These are phyloP conservation scores for Daldinia sp. DNA, from an alignment of 2,329 filamentous ascomycete genomes.

Conservation along the genomic window DNA sequence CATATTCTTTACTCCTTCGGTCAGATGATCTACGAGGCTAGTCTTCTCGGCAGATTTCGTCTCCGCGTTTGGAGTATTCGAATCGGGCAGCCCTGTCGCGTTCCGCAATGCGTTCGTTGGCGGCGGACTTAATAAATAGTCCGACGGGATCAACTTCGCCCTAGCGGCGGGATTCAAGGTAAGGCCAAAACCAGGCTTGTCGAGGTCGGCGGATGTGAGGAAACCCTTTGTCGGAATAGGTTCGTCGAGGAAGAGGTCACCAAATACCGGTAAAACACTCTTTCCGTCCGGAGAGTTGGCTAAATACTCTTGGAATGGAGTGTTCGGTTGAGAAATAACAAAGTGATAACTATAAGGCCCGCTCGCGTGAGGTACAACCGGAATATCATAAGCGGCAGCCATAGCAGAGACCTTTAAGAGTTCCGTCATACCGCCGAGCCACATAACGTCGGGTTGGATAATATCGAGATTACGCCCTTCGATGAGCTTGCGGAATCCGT, in stretches of 20 bases:
- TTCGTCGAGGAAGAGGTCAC: constrained; percentile 90
- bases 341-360: constrained; percentile 97
- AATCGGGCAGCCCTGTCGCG: constrained; percentile 43
- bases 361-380: constrained; percentile 93
- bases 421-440: constrained; percentile 93
- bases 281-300: constrained; percentile 93
- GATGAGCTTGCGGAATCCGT: constrained; percentile 93
- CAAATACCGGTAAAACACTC: constrained; percentile 91
- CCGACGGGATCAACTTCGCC: constrained; percentile 79
- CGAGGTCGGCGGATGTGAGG: constrained; percentile 81
- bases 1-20: constrained; percentile 45
- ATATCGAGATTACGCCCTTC: constrained; percentile 94
- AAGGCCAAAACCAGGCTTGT: constrained; percentile 91
- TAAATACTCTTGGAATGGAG: constrained; percentile 95
- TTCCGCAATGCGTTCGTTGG: constrained; percentile 60
- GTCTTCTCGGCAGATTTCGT: constrained; percentile 32
- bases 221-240: constrained; percentile 87
- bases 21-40: constrained; percentile 37
- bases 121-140: constrained; percentile 77
- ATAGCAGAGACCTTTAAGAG: constrained; percentile 89
- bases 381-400: constrained; percentile 93
- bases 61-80: constrained; percentile 12
- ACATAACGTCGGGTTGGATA: constrained; percentile 97
- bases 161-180: constrained; percentile 82
- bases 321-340: constrained; percentile 91